Base-by-base conservation (phyloP, 2,329 filamentous ascomycete genomes). In the Paraconiothyrium sp. region DNA sequence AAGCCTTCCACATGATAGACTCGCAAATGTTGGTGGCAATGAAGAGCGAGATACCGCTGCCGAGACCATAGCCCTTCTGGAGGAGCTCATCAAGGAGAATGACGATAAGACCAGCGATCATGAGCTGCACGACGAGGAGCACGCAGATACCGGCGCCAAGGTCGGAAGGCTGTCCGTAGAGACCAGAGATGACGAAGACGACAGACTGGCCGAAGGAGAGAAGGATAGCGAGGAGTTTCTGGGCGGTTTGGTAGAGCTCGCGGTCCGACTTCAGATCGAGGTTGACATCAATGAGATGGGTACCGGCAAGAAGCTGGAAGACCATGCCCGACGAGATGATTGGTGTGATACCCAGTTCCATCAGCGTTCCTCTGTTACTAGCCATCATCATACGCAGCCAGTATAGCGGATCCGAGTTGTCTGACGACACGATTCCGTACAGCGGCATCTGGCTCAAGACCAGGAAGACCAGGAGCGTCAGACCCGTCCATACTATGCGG, bases 11-110 rank as follows among this genome's bases (percentile, higher is more conserved):
- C 85, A 99, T 92, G 82, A 99, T 99, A 60, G 94, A 97, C 87
- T 99, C 95, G 92, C 95, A 99, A 78, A 99, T 98, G 88, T 98
- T 98, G 85, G 95, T 99, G 71, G 95, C 95, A 79, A 99, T 99
- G 88, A 99, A 99, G 68, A 99, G 92, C 51, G 94, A 98, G 81
- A 99, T 99, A 84, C 95, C 95, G 79, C 92, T 97, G 83, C 95
- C 95, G 68, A 99, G 91, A 82, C 95, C 95, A 78, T 99, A 99
- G 72, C 95, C 95, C 89, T 99, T 99, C 85, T 99, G 96, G 75
- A 99, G 91, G 63, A 99, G 90, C 88, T 99, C 95, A 77, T 99
- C 95, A 62, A 99, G 92, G 63, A 99, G 92, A 81, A 99, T 98
- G 82, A 99, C 96, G 78, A 99, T 97, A 83, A 99, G 89, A 76